phyloP scores from a whole-genome alignment of 2,329 filamentous ascomycete genomes.

The Didymella keratinophila region DNA sequence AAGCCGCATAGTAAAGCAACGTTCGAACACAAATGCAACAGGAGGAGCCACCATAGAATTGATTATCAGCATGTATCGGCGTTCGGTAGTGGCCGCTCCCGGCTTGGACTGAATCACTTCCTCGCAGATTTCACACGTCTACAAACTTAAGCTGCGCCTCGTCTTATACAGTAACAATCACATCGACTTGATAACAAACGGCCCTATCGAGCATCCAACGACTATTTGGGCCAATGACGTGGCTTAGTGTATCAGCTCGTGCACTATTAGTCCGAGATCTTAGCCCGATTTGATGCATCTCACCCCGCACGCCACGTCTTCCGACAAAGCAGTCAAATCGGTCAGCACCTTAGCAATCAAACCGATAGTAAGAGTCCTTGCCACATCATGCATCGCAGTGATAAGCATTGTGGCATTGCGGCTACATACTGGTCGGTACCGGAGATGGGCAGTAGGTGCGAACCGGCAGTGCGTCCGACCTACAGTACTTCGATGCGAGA shows the following conservation, averaged over 20 bases:
- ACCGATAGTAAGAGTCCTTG: constrained; percentile 5
- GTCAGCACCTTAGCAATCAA: constrained; percentile 1
- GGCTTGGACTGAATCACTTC: background rate
- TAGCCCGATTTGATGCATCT: constrained; percentile 17
- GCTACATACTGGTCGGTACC: constrained; percentile 14
- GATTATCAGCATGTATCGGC: background rate
- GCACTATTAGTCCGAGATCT: constrained; percentile 21
- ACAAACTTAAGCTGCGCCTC: constrained; percentile 4
- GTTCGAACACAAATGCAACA: background rate
- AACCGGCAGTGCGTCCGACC: constrained; percentile 29
- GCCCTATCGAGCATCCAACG: background rate
- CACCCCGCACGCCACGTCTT: constrained; percentile 18
- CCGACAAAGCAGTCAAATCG: constrained; percentile 11
- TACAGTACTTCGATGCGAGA: constrained; percentile 28
- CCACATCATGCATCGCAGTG: constrained; percentile 9
- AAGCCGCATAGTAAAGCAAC: background rate
- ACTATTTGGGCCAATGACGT: constrained; percentile 13
- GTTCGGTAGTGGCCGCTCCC: background rate
- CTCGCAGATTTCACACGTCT: background rate
- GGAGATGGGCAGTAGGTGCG: constrained; percentile 22
- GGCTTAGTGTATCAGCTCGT: constrained; percentile 17
- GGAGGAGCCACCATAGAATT: background rate
- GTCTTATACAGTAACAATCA: background rate
- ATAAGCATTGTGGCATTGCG: constrained; percentile 12
- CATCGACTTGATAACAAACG: background rate